Conservation (phyloP, 2,329 filamentous ascomycete genomes). For the Cryphonectria parasitica region DNA sequence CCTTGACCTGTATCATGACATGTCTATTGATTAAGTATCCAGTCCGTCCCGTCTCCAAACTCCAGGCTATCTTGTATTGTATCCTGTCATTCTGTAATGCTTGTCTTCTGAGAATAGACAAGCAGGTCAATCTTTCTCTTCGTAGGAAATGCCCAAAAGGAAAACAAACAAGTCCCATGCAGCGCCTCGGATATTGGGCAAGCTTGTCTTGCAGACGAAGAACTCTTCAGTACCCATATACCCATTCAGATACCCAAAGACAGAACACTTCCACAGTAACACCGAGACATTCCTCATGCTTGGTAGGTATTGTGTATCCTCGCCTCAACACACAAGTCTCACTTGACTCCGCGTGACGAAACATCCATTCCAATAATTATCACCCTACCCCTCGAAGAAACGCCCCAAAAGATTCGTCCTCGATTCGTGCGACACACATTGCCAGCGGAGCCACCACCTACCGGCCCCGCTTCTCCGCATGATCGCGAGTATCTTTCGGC, state of each 20-base stretch:
- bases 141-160: background rate
- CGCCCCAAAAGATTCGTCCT: background rate
- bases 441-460: background rate
- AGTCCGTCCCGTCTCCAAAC: background rate
- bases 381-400: background rate
- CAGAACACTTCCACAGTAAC: background rate
- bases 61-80: constrained; percentile 1
- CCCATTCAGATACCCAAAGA: background rate
- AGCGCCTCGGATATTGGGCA: background rate
- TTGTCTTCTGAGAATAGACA: background rate
- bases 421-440: background rate
- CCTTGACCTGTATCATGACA: background rate
- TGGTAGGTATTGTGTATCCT: background rate
- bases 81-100: constrained; percentile 1
- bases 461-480: background rate
- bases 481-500: background rate
- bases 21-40: background rate
- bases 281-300: background rate
- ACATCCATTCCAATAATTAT: background rate
- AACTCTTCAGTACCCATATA: background rate
- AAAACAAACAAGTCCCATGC: background rate
- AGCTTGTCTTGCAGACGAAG: background rate
- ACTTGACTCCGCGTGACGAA: background rate
- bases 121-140: background rate
- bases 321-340: background rate